Percentiles rank a stretch among this genome's conserved stretches.
These are phyloP conservation scores for Plasmodium yoelii DNA, from an alignment of 169 alveolate genomes.

Conservation along the genomic window DNA sequence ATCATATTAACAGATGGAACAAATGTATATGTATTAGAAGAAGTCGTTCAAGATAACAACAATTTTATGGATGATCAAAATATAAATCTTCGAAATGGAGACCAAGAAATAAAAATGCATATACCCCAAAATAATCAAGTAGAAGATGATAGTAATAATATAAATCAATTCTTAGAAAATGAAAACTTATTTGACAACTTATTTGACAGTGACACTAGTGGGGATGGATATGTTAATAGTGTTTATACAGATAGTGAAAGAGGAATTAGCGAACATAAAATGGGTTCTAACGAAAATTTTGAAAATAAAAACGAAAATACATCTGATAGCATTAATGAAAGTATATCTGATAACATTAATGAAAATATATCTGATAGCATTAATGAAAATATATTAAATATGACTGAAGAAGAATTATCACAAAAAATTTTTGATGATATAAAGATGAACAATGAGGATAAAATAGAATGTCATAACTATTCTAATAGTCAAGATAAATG, in stretches of 20 bases:
- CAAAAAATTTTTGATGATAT: slow-evolving; percentile 45
- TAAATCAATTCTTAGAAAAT: background rate
- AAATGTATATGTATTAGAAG: slow-evolving; percentile 55
- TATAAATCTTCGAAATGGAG: slow-evolving; percentile 1
- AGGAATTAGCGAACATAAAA: slow-evolving; percentile 17
- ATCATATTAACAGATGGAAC: slow-evolving; percentile 42
- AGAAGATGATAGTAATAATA: background rate
- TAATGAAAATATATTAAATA: slow-evolving; percentile 10
- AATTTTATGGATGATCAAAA: slow-evolving; percentile 13
- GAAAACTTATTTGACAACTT: background rate
- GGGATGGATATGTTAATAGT: slow-evolving; percentile 8
- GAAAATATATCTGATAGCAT: background rate
- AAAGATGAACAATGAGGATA: slow-evolving; percentile 46
- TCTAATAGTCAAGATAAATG: slow-evolving; percentile 51
- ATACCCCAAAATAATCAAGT: background rate
- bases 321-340: background rate
- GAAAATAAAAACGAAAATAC: background rate
- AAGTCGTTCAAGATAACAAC: slow-evolving; percentile 6
- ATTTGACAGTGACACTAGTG: background rate
- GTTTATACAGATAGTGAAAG: slow-evolving; percentile 24
- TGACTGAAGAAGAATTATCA: slow-evolving; percentile 62
- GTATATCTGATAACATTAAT: too few relatives aligned
- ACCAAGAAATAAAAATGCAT: slow-evolving; percentile 68
- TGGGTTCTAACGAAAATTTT: background rate
- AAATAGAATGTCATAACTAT: slow-evolving; percentile 32